Evolutionary conservation across 1,284 basidiomycete species (phyloP), one percentile per base, ranked within the genome.

Genomic region (Papiliotrema terrestris): DNA sequence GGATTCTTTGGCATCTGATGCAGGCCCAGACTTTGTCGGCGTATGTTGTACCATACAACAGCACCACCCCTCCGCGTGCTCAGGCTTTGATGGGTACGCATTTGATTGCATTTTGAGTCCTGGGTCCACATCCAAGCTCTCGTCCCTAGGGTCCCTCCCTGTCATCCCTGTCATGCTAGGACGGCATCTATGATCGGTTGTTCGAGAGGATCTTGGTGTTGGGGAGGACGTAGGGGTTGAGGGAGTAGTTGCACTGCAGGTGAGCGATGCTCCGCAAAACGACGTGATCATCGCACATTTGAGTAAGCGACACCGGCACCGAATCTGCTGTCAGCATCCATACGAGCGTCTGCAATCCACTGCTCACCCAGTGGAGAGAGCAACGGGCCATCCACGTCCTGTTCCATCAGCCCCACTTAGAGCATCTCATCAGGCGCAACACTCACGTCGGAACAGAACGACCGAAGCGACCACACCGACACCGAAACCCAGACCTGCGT

Each of bases 321-420:
- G 65, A 79, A 78, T 29, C 77, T 76, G n/a, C 15, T 25, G 23
- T 59, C 52, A 60, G 58, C 44, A 38, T 35, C 25, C 1, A 9
- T 13, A 8, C 35, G 19, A 9, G 5, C n/a, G n/a, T 20, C 13
- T 15, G 8, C 41, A n/a, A 17, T 19, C 17, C 19, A 29, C n/a
- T 14, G 89, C 92, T 73, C 90, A 96, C 59, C 95, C 94, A 20
- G 93, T 92, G 8, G 89, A 84, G 56, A 98, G 84, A 58, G 91
- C 88, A 60, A 98, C 88, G 23, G 95, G 95, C 91, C 93, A 98
- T 71, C 89, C 89, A 63, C 94, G 90, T 81, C 95, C 94, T 98
- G 75, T 2, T 11, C 11, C 6, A 32, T 22, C 49, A 32, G 15
- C n/a, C 19, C 8, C 23, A 45, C 49, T 29, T n/a, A 19, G 17